Evolutionary conservation across 2,329 filamentous ascomycete genomes (phyloP).

Genomic region (Septoria linicola): DNA sequence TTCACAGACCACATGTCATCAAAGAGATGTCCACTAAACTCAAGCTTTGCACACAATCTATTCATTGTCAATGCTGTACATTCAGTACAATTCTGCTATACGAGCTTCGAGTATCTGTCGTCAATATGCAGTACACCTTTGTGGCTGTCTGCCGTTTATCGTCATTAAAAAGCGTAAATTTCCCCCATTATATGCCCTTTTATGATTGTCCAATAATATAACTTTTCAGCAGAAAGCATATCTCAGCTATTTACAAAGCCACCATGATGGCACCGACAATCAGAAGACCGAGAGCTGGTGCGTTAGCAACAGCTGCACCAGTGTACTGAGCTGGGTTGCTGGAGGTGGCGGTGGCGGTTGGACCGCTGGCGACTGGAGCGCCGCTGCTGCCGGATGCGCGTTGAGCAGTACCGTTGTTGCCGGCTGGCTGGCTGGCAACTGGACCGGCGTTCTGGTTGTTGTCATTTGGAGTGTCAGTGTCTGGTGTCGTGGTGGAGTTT

Average conservation of each 20-base stretch:
- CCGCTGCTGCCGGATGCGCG: neutral
- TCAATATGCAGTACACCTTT: neutral
- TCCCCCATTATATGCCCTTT: neutral
- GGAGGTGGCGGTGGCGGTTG: neutral
- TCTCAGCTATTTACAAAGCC: neutral
- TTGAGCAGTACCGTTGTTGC: neutral
- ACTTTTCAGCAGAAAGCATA: neutral
- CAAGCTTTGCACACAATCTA: neutral
- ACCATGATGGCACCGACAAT: conserved; percentile 10
- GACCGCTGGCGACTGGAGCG: neutral
- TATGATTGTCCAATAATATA: neutral
- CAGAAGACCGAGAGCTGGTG: conserved; percentile 8
- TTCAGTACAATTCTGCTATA: neutral
- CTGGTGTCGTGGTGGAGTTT: neutral
- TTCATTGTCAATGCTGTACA: neutral
- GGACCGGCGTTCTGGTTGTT: conserved; percentile 11
- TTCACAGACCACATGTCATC: too few relatives aligned
- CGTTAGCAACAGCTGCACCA: conserved; percentile 6
- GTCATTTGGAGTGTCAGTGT: conserved; percentile 4
- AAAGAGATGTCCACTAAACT: neutral
- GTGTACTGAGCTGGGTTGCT: conserved; percentile 6
- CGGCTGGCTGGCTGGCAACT: neutral
- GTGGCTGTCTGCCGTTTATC: neutral
- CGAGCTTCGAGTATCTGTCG: neutral
- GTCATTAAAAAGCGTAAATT: neutral